Percentiles rank a stretch among this genome's conserved stretches.
Conservation (phyloP, 805 yeast species). For the Candida orba region DNA sequence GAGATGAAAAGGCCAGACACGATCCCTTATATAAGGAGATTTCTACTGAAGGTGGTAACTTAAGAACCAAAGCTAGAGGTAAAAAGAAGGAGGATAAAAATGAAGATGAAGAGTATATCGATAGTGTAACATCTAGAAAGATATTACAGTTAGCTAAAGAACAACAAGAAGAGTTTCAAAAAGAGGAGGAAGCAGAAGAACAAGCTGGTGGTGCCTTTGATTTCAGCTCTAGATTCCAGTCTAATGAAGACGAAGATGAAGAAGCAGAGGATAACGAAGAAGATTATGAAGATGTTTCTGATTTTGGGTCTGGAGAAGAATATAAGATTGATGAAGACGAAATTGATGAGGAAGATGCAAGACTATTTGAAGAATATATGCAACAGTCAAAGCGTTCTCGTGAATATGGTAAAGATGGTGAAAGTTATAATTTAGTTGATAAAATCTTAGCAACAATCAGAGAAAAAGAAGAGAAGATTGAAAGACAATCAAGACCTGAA, state of each 20-base stretch:
- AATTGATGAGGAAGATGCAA: constrained; percentile 77
- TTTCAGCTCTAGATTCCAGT: constrained; percentile 33
- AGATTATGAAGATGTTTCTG: constrained; percentile 38
- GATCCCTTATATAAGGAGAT: constrained; percentile 77
- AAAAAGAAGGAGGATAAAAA: constrained; percentile 34
- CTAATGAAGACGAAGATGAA: constrained; percentile 42
- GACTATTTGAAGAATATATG: constrained; percentile 72
- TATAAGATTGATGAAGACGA: constrained; percentile 58
- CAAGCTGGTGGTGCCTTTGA: constrained; percentile 23
- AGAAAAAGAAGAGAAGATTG: constrained; percentile 50
- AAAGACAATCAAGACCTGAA: constrained; percentile 15
- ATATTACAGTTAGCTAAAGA: constrained; percentile 84
- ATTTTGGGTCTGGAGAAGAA: constrained; percentile 40
- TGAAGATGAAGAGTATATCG: constrained; percentile 54
- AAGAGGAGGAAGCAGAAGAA: constrained; percentile 41
- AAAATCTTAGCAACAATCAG: constrained; percentile 86
- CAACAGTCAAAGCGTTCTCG: constrained; percentile 30
- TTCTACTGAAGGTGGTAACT: constrained; percentile 64
- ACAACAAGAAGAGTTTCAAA: constrained; percentile 86
- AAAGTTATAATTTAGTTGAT: constrained; percentile 74
- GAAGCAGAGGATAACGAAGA: constrained; percentile 31
- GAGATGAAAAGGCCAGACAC: constrained; percentile 55
- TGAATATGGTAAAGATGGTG: constrained; percentile 30
- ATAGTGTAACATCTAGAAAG: constrained; percentile 75
- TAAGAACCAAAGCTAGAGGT: constrained; percentile 38